Conservation (phyloP, 768 basidiomycete species). For the Asterophora lycoperdoides region DNA sequence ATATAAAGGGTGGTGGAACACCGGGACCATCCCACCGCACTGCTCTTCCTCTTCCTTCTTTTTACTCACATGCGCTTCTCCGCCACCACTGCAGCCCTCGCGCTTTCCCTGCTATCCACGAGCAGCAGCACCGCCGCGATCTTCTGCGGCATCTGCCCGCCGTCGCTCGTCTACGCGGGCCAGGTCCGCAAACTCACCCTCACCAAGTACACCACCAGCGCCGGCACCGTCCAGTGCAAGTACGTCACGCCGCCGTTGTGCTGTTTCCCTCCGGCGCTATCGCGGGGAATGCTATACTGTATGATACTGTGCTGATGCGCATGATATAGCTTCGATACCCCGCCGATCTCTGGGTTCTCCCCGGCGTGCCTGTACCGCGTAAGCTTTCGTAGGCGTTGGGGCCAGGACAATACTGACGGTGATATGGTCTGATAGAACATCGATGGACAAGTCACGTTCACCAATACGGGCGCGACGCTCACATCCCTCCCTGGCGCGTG, state of each 20-base stretch:
- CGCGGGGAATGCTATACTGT: too few species aligned
- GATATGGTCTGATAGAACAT: constrained; percentile 2
- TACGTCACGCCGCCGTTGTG: constrained; percentile 3
- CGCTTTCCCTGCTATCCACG: neutral
- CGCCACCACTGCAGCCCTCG: neutral
- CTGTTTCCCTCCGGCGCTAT: too few species aligned
- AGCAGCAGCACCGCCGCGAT: constrained; percentile 4
- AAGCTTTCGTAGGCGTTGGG: neutral
- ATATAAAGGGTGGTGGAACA: too few species aligned
- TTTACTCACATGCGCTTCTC: neutral
- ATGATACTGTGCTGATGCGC: too few species aligned
- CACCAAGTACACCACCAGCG: constrained; percentile 5
- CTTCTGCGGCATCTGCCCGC: constrained; percentile 11
- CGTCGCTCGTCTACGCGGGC: constrained; percentile 7
- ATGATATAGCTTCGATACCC: constrained; percentile 4
- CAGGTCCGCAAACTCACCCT: constrained; percentile 9
- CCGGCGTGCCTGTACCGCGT: constrained; percentile 3
- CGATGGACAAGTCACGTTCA: constrained; percentile 7
- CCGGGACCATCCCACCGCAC: too few species aligned
- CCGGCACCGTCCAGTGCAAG: constrained; percentile 11
- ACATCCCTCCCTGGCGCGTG: constrained; percentile 2
- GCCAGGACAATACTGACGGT: too few species aligned
- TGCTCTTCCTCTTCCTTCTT: too few species aligned
- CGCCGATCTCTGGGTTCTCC: constrained; percentile 7
- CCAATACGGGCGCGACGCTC: constrained; percentile 11